Base-by-base conservation (phyloP, 78 protist species). In the Chrysochromulina parva region DNA sequence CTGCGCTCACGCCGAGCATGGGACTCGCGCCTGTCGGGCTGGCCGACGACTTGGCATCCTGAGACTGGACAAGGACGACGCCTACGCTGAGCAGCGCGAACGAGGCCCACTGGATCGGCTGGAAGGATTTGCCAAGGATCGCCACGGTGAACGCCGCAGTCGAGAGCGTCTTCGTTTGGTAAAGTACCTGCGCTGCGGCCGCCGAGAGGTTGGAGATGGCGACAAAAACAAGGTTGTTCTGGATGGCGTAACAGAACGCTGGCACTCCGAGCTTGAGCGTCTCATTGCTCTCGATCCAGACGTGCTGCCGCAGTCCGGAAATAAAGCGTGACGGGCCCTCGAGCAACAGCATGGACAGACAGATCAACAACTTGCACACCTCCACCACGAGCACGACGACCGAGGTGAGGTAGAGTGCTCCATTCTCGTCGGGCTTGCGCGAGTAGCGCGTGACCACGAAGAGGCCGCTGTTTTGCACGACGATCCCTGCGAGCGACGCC, bases 241-340 rank as follows among this genome's bases (percentile, higher is more conserved):
- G 91, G 50, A 88, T 54, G 24, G 91, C 48, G 91, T 57, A 88
- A 48, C 78, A 84, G 28, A 24, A 16, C 9, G 91, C 91, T 28
- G 91, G 91, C 88, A 88, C 54, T n/a, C 58, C 38, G 26, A 88
- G 60, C 65, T 55, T 88, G 10, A 53, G 6, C 47, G 84, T 66
- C 54, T 62, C 91, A 47, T 2, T 0, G n/a, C 22, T 17, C 47
- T 22, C 16, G 38, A 47, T 17, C 26, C 10, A 66, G 50, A 48
- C 26, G 22, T 80, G n/a, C 6, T 26, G 14, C 50, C 14, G 76
- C 50, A 67, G 6, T 38, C 38, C 38, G 38, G 38, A 38, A 38
- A 38, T 0, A 38, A 38, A 38, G 38, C 38, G 38, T 38, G 38
- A 38, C 38, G 38, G 38, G 38, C 38, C 38, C 38, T 38, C 38